Evolutionary conservation across 2,329 filamentous ascomycete species (phyloP).

Genomic region (Botrytis fabae): DNA sequence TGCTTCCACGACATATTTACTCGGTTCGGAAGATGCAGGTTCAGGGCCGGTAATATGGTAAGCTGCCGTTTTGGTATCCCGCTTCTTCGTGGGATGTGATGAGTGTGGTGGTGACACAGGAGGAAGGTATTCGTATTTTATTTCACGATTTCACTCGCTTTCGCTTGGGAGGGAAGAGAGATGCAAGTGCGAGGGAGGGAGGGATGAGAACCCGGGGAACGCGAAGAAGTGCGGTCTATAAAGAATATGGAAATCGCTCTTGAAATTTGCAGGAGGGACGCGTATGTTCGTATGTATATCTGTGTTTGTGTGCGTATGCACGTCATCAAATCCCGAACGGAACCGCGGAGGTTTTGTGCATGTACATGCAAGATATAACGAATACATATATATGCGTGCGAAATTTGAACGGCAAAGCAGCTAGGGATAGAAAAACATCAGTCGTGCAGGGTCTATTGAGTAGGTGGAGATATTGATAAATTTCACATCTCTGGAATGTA

Average conservation of each 20-base stretch:
- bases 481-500: background rate
- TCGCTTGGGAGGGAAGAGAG: background rate
- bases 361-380: background rate
- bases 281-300: background rate
- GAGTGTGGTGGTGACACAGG: background rate
- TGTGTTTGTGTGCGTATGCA: background rate
- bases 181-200: background rate
- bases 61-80: background rate
- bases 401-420: background rate
- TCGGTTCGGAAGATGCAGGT: constrained; percentile 14
- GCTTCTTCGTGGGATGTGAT: background rate
- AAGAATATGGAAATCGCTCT: background rate
- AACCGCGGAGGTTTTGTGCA: background rate
- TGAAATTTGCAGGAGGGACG: background rate
- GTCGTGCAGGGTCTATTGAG: background rate
- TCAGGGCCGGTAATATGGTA: constrained; percentile 7
- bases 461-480: background rate
- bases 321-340: background rate
- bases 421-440: background rate
- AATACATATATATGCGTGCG: background rate
- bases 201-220: background rate
- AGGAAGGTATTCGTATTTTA: background rate
- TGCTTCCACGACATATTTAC: background rate
- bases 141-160: background rate
- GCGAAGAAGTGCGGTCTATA: background rate